phyloP scores from a whole-genome alignment of 1,284 basidiomycete genomes.

The Irpex sp. region DNA sequence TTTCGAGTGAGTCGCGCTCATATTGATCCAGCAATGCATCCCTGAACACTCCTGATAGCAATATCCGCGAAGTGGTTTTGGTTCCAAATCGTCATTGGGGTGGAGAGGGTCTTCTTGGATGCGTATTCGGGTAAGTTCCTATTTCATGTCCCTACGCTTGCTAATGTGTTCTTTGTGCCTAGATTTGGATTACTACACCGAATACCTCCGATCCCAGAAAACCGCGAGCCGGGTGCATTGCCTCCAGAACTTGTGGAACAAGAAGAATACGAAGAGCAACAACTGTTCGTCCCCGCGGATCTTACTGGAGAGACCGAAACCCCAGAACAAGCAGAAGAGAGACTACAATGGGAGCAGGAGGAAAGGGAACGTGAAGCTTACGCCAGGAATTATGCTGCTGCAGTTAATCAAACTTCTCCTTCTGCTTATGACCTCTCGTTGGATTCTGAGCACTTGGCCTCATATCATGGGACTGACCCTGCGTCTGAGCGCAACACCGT shows the following conservation, averaged over 20 bases:
- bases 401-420: slow-evolving; percentile 26
- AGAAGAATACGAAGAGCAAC: slow-evolving; percentile 55
- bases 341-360: slow-evolving; percentile 40
- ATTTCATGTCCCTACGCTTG: slow-evolving; percentile 5
- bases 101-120: slow-evolving; percentile 89
- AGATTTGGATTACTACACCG: slow-evolving; percentile 86
- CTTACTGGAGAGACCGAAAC: slow-evolving; percentile 20
- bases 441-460: slow-evolving; percentile 8
- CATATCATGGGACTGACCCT: neutral
- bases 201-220: slow-evolving; percentile 68
- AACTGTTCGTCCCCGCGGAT: slow-evolving; percentile 74
- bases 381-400: slow-evolving; percentile 24
- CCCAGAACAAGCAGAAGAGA: slow-evolving; percentile 33
- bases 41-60: slow-evolving; percentile 42
- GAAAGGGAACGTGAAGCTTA: slow-evolving; percentile 34
- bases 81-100: slow-evolving; percentile 97
- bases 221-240: slow-evolving; percentile 48
- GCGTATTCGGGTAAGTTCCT: slow-evolving; percentile 80
- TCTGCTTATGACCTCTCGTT: slow-evolving; percentile 18
- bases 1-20: slow-evolving; percentile 75
- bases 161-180: neutral
- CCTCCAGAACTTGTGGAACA: slow-evolving; percentile 49
- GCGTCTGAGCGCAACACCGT: neutral
- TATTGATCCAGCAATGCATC: slow-evolving; percentile 15
- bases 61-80: slow-evolving; percentile 86